Base-by-base conservation (phyloP, 1,139 yeast species). In the Suhomyces panamericanus region DNA sequence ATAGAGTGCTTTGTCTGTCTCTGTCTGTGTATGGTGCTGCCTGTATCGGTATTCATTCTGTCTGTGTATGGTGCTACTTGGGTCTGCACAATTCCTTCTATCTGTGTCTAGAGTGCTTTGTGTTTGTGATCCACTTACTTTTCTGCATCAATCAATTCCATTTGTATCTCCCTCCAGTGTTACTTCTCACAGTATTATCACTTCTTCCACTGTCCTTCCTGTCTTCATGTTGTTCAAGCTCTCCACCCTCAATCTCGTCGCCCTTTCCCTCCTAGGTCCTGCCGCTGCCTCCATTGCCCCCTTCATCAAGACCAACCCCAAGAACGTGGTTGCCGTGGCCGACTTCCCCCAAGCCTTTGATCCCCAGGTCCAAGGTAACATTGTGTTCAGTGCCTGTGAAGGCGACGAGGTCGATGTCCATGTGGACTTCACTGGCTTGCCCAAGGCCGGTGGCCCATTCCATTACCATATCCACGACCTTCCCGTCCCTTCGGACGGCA, bases 371-470 rank as follows among this genome's bases (percentile, higher is more conserved):
- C 64, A 65, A 44, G 84, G 85, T n/a, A 72, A 75, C 47, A 67
- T 80, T 49, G 73, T 77, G 53, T 80, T 69, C 62, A 73, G 69
- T 54, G 80, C 66, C 47, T 70, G 58, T 55, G 66, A 59, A 32
- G 77, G 77, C 12, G 75, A 76, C 42, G 59, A 67, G 6, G 80
- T 81, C n/a, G 70, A 77, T 51, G 85, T 81, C 39, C 81, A 79
- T 54, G 78, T 81, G 47, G 84, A 80, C 56, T 63, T 81, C 57
- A 74, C 83, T 8, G 82, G 82, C 2, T 71, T 81, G 52, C 85
- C 85, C 16, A 58, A 64, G 34, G 60, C 62, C 37, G 80, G 81
- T n/a, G 85, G 83, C 2, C 78, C 83, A n/a, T 81, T 80, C 58
- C 59, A 66, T 15, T 81, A 80, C 57, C 85, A 80, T 54, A 78